Evolutionary conservation across 208 protist genomes (phyloP).

Genomic region (Zelonia costaricensis): DNA sequence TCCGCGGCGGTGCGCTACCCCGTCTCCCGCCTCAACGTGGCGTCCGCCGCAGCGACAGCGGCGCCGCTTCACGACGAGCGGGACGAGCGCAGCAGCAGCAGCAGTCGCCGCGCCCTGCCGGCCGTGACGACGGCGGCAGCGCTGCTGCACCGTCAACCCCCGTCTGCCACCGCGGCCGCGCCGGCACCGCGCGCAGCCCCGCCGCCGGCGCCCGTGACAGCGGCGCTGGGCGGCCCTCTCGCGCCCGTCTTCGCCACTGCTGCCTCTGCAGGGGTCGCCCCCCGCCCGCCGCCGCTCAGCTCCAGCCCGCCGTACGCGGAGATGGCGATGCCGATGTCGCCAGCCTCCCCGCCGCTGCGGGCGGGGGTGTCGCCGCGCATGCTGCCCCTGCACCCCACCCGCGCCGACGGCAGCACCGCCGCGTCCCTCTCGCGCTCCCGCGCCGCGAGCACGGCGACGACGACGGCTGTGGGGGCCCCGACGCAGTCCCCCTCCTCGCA

Average conservation of each 20-base stretch:
- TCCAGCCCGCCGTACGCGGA: background rate
- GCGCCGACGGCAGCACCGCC: conserved; percentile 3
- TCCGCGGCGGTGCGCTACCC: background rate
- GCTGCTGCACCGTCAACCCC: background rate
- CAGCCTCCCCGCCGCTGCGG: conserved; percentile 43
- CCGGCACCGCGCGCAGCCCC: conserved; percentile 1
- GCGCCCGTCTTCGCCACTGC: no score
- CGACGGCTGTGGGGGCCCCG: background rate
- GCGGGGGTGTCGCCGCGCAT: conserved; percentile 57
- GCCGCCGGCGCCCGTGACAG: conserved; percentile 16
- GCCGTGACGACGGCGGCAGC: background rate
- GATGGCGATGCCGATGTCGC: background rate
- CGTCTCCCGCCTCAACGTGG: background rate
- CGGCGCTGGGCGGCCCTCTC: conserved; percentile 1
- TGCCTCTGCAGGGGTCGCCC: background rate
- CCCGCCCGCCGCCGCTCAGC: conserved; percentile 2
- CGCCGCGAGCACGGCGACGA: conserved; percentile 15
- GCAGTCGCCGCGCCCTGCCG: background rate
- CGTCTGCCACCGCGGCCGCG: background rate
- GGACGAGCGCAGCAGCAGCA: background rate
- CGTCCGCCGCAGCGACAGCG: background rate
- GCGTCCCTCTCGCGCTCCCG: conserved; percentile 2
- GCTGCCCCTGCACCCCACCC: conserved; percentile 37
- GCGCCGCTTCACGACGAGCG: no score
- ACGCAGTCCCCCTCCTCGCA: conserved; percentile 12